Evolutionary conservation across 495 filamentous ascomycete genomes (phyloP), one percentile per base, ranked within the genome.

Genomic region (Recurvomyces mirabilis): DNA sequence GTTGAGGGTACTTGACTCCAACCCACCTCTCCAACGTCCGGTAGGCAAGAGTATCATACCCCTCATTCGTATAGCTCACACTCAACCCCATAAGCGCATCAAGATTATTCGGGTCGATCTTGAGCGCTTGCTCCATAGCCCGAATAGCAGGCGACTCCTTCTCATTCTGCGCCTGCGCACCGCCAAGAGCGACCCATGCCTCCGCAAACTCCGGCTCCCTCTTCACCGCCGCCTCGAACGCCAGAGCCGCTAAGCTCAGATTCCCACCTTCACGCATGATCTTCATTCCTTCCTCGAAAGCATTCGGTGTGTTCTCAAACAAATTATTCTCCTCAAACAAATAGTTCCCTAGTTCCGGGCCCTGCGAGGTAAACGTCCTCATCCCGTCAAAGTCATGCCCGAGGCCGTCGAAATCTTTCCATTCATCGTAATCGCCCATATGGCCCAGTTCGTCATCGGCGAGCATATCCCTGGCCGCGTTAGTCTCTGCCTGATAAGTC

Each of bases 51-150:
- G 79, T 84, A 60, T 96, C 91, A 68, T 96, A 96, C 47, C 89
- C 91, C 64, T 99, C 91, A 66, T 99, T 99, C 25, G 93, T 96
- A 64, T 96, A 99, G n/a, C 82, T 88, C 31, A 99, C 91, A 30
- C 89, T 86, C 15, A 99, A 71, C 3, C 84, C 87, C 87, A 99
- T 95, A 23, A 96, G 69, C 1, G 91, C 89, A 30, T 82, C 71
- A 5, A 94, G 72, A 55, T 94, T 94, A 53, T 77, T 76, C 1
- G 85, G 77, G 54, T 95, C 87, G 7, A 89, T 66, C 61, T 85
- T 89, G 38, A 94, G 67, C 12, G 89, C 87, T 55, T 89, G 84
- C 65, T 95, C 91, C 41, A 95, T 68, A 4, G 93, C 91, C n/a
- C 91, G 81, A 52, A 98, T 95, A n/a, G 93, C 93, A 4, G 91